Base-by-base conservation (phyloP, 148 eudicot species). In the Tetragonia tetragonoides region DNA sequence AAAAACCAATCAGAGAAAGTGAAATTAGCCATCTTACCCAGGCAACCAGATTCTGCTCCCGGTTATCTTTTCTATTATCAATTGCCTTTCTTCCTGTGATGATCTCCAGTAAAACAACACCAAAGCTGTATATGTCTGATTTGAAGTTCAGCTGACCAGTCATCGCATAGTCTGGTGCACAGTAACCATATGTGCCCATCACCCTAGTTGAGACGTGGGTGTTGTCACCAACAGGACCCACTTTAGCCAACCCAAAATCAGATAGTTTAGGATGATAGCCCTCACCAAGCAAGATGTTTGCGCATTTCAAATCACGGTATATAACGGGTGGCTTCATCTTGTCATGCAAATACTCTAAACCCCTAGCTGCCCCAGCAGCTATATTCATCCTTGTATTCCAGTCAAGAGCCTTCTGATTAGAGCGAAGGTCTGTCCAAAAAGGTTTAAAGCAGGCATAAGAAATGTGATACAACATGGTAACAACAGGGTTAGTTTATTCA, bases 311-410 rank as follows among this genome's bases (percentile, higher is more conserved):
- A 83, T 93, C 98, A 79, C 97, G 94, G 84, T 93, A 91, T 77
- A 93, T 93, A 47, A 93, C 78, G 3, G 98, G 92, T 18, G 90
- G 93, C 54, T 87, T 85, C 90, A 89, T 80, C 82, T 92, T 84
- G 72, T 90, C 94, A 56, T 94, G 98, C 69, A 94, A 78, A 76
- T 92, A 92, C 83, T 94, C 98, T 60, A 93, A 78, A 8, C 98
- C 98, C 77, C 70, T 88, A n/a, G 98, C 97, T 74, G 98, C 97
- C 61, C 98, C 97, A 39, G 98, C 94, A 37, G 98, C 98, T 74
- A 93, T 93, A 74, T 84, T 88, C 97, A 93, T 91, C 84, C 98
- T 91, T 37, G 86, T 84, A 71, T 82, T 88, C 98, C 98, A 93
- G 77, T 91, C 94, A 67, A 93, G 90, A 54, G 71, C 75, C 77